Evolutionary conservation across 257 asterid species (phyloP), one percentile per base, ranked within the genome.

Genomic region (Sherardia arvensis): DNA sequence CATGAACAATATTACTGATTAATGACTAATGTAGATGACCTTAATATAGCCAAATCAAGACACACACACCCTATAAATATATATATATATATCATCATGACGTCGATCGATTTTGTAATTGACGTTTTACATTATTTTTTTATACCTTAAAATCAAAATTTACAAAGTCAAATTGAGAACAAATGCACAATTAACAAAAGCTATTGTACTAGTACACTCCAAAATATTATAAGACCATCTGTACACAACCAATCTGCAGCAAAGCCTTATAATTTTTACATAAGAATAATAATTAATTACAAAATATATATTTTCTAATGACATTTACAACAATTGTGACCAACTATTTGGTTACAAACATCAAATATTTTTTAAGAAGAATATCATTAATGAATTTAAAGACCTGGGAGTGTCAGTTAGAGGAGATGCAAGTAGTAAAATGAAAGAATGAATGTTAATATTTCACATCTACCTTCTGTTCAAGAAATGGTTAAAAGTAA

Each of bases 381-480:
- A 67, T 67, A 43, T 45, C 48, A 28, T 43, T 17, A 15, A 43
- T 43, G 6, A 43, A 43, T 43, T 43, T 20, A 43, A 43, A 43
- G 51, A 43, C 51, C 6, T 61, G 32, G 53, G 47, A 61, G 55
- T 23, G n/a, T 59, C 5, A 29, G 34, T 56, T 59, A 59, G 60
- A 43, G 26, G 38, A 34, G 49, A 53, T 8, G 28, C 56, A 64
- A 65, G 33, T 33, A 58, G 40, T 48, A 28, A 64, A 65, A 47
- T 28, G 62, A 57, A 57, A 57, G 62, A 57, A 57, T 57, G 36
- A 56, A 56, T 54, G 43, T 71, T 61, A 26, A 43, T 43, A 43
- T 12, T 40, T 67, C 38, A 29, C 56, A 23, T n/a, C 48, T 18
- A 10, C 33, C 28, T 15, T 23, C 38, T 3, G 49, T 3, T 22